Base-by-base conservation (phyloP, 2,329 filamentous ascomycete genomes). In the Alternaria sp. region DNA sequence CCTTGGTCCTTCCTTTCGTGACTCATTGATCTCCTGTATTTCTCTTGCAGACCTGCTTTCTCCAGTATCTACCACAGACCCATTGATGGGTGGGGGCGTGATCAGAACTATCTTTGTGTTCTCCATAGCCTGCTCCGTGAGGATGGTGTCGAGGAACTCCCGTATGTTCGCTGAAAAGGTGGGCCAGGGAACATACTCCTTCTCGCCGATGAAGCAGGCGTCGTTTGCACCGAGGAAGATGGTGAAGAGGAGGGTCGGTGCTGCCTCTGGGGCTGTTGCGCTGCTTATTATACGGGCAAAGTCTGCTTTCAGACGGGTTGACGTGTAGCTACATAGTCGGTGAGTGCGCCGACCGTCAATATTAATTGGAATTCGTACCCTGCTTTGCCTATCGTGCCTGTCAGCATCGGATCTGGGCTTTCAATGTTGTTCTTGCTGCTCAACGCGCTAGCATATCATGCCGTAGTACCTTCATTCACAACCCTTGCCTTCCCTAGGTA, bases 191-290 rank as follows among this genome's bases (percentile, higher is more conserved):
- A 81, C 77, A 36, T 74, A 73, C 40, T 74, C 73, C 11, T 43
- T 43, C 4, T 61, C 44, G 11, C 59, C 55, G n/a, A 71, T 46
- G 26, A 80, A 60, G 61, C 75, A 80, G 23, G 79, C 79, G 57
- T 81, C 80, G 54, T 81, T 81, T 25, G 78, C 79, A 40, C 80
- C 80, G 9, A 81, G 59, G 59, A 80, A 80, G 60, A 81, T 81
- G 17, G 78, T 81, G 64, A 82, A 71, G 57, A 81, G 73, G 23
- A 81, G 71, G 6, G 77, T 79, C n/a, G 62, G 65, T 4, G 71
- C 51, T 1, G 72, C 68, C 17, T 11, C n/a, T 1, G 69, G 67
- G 2, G 60, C 23, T 17, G 70, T 76, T 10, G 70, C 63, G 23
- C 59, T 63, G 10, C 46, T 12, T 15, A 77, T 71, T 19, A 79